A percentile compares a stretch with the other conserved stretches of the same genome.
phyloP scores from a whole-genome alignment of 768 basidiomycete species.

The Nidularia sp. region DNA sequence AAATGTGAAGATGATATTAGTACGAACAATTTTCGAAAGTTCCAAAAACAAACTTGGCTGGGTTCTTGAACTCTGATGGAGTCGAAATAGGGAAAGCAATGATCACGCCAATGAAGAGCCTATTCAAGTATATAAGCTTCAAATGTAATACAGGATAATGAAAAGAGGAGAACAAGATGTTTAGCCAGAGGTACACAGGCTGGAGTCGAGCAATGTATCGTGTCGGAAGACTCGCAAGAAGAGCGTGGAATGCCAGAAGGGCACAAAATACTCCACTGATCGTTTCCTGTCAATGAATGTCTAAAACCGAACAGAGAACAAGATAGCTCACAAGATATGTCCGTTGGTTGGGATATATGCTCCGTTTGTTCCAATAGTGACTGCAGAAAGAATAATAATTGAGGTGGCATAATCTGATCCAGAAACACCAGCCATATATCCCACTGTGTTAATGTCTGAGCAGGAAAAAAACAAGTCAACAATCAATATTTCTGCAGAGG shows the following conservation, averaged over 20 bases:
- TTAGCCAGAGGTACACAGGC: slow-evolving; percentile 32
- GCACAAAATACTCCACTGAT: slow-evolving; percentile 47
- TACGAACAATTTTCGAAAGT: slow-evolving; percentile 26
- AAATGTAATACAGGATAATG: not conserved
- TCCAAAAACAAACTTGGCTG: slow-evolving; percentile 28
- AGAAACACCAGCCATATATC: not conserved
- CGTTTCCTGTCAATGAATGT: slow-evolving; percentile 10
- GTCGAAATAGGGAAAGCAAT: slow-evolving; percentile 34
- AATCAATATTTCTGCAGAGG: not conserved
- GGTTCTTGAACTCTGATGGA: slow-evolving; percentile 27
- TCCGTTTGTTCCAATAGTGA: not conserved
- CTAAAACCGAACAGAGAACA: not conserved
- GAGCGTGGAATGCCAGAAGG: slow-evolving; percentile 41
- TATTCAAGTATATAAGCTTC: slow-evolving; percentile 4
- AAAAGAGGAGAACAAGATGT: slow-evolving; percentile 13
- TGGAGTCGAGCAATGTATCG: slow-evolving; percentile 47
- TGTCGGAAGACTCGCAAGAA: slow-evolving; percentile 50
- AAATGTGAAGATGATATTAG: not conserved
- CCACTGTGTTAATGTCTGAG: not conserved
- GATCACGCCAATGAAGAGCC: slow-evolving; percentile 24
- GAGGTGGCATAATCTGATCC: not conserved
- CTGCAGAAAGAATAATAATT: not conserved
- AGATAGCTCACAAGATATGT: not conserved
- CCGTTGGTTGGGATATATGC: not conserved
- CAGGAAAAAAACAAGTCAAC: not conserved